phyloP scores from a whole-genome alignment of 2,329 filamentous ascomycete species.

The Cryphonectria carpinicola region DNA sequence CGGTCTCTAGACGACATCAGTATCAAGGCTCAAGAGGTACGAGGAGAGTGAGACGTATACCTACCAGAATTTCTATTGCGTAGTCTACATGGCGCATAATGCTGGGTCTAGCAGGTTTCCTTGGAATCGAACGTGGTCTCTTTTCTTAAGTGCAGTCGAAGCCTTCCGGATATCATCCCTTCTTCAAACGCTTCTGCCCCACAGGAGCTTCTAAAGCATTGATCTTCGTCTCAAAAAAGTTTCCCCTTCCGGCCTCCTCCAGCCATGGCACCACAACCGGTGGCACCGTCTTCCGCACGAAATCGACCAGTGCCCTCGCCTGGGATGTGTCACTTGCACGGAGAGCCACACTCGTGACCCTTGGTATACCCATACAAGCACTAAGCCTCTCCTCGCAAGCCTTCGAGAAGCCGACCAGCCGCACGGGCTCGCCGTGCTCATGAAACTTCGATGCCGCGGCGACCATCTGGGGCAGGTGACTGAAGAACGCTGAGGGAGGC shows the following conservation, averaged over 20 bases:
- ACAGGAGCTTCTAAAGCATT: slow-evolving; percentile 47
- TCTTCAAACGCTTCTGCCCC: slow-evolving; percentile 42
- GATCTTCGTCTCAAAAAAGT: slow-evolving; percentile 53
- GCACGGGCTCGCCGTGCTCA: slow-evolving; percentile 47
- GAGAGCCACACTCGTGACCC: slow-evolving; percentile 68
- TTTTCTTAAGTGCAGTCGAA: not conserved
- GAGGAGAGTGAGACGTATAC: not conserved
- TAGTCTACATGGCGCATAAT: not conserved
- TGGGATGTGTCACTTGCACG: slow-evolving; percentile 56
- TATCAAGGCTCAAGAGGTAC: not conserved
- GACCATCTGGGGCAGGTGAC: slow-evolving; percentile 59
- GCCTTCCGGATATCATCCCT: not conserved
- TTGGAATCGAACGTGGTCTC: not conserved
- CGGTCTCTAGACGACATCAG: not conserved
- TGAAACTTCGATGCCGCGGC: slow-evolving; percentile 49
- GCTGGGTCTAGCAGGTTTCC: not conserved
- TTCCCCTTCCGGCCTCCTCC: slow-evolving; percentile 44
- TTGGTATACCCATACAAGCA: slow-evolving; percentile 60
- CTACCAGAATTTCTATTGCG: not conserved
- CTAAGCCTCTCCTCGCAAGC: slow-evolving; percentile 62
- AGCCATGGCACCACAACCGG: slow-evolving; percentile 62
- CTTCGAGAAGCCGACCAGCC: slow-evolving; percentile 66
- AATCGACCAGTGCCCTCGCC: slow-evolving; percentile 59
- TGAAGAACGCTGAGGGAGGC: slow-evolving; percentile 61
- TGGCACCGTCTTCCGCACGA: slow-evolving; percentile 56